Conservation (phyloP, 139 green algal species). For the Zygnema cylindricum region DNA sequence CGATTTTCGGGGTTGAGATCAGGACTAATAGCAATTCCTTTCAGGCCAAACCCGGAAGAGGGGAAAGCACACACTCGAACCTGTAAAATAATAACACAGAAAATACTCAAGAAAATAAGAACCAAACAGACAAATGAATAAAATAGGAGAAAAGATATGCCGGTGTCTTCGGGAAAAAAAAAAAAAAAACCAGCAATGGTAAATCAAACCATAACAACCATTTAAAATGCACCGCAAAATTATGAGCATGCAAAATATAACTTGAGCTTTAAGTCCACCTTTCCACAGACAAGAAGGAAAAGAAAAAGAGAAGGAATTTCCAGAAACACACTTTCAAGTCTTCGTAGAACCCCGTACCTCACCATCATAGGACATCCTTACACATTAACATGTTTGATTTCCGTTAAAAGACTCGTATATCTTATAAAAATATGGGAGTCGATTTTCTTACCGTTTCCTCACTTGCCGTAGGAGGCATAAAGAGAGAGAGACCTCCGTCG, state of each 20-base stretch:
- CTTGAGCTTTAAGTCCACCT: too few species aligned
- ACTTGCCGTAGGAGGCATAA: constrained; percentile 74
- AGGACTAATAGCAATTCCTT: constrained; percentile 34
- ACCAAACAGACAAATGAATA: neutral
- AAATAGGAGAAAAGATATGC: neutral
- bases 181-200: too few species aligned
- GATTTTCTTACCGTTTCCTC: constrained; percentile 54
- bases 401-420: too few species aligned
- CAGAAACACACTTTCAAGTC: neutral
- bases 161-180: neutral
- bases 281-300: too few species aligned
- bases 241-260: too few species aligned
- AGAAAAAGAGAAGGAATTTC: neutral
- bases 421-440: too few species aligned
- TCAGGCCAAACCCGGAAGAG: constrained; percentile 32
- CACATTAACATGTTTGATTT: too few species aligned
- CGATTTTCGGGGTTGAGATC: constrained; percentile 47
- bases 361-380: too few species aligned
- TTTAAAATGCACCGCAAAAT: too few species aligned
- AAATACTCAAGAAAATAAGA: constrained; percentile 14
- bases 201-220: neutral
- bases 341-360: too few species aligned
- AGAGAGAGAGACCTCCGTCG: constrained; percentile 85
- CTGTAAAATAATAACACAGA: too few species aligned
- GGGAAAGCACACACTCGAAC: constrained; percentile 44